Evolutionary conservation across 2,329 filamentous ascomycete species (phyloP), one percentile per base, ranked within the genome.

Genomic region (Aspergillus pseudoviridinutans): DNA sequence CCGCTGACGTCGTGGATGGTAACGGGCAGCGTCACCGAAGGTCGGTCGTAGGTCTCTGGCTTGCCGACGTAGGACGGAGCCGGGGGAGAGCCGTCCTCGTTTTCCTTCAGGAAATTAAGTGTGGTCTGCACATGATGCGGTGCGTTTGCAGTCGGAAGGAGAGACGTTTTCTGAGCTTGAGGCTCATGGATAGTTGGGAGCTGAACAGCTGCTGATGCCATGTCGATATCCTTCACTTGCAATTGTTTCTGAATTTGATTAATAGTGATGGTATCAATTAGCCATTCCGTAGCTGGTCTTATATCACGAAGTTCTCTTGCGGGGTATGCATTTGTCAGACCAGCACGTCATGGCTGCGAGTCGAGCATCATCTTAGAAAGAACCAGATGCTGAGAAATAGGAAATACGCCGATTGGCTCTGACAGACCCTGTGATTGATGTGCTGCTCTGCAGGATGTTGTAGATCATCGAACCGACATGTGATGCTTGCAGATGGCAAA

Each of bases 81-180:
- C 65, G 73, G 79, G 67, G 70, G 79, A 66, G 62, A 80, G 28
- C 71, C 77, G 55, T 77, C 72, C 14, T 70, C 70, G 38, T 78
- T 67, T 44, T 76, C 73, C 65, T 79, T 78, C 44, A 77, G 74
- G 66, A 80, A 81, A 59, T 80, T 79, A 50, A 81, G 71, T 3
- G 70, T 75, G 24, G 78, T 76, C 54, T 74, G 72, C 56, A 79
- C 75, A 56, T 72, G 67, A 47, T 69, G 69, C 4, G 66, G 68
- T 6, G 64, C 64, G 4, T 70, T 64, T 4, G 57, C 42, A n/a
- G 64, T 32, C 3, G 58, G 58, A 1, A 63, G 50, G 8, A 54
- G 3, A 10, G 47, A 3, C 10, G 1, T 51, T 24, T 27, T 61
- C 22, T 66, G 57, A 17, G 54, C 54, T 9, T 55, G 55, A 28